Evolutionary conservation across 352 stramenopile genomes (phyloP).

Genomic region (Pythium rishiriense): DNA sequence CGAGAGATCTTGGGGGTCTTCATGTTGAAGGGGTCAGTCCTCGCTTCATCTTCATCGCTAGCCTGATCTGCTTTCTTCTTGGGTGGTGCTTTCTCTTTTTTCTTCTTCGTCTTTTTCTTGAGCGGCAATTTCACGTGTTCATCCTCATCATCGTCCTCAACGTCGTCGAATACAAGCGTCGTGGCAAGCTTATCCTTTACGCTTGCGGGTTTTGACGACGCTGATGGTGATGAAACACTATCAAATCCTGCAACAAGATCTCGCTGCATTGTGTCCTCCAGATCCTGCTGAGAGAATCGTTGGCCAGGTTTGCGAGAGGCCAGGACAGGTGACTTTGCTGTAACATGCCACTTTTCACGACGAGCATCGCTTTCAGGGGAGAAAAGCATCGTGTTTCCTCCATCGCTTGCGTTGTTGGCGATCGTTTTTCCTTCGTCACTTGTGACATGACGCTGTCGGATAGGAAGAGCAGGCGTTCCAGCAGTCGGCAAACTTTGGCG

Average conservation of each 20-base stretch:
- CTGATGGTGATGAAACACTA: conserved; percentile 22
- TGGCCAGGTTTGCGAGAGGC: conserved; percentile 23
- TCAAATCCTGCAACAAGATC: conserved; percentile 52
- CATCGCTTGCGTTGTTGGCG: not conserved
- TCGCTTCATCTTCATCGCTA: conserved; percentile 23
- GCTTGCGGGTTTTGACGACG: not conserved
- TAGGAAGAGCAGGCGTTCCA: conserved; percentile 39
- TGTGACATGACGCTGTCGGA: conserved; percentile 36
- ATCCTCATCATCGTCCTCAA: conserved; percentile 30
- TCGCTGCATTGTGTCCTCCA: conserved; percentile 66
- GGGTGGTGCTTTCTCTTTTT: conserved; percentile 20
- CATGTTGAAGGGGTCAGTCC: conserved; percentile 23
- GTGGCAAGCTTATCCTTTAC: conserved; percentile 19
- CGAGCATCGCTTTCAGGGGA: conserved; percentile 37
- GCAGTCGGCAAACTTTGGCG: conserved; percentile 50
- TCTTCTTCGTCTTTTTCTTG: conserved; percentile 45
- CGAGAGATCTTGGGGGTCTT: conserved; percentile 23
- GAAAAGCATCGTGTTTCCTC: conserved; percentile 48
- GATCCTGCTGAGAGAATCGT: conserved; percentile 33
- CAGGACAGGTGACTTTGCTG: conserved; percentile 53
- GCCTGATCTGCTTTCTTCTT: conserved; percentile 35
- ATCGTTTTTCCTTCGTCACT: conserved; percentile 37
- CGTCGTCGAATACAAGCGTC: conserved; percentile 16
- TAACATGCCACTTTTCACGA: conserved; percentile 57
- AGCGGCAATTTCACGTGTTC: conserved; percentile 42